Conservation (phyloP, 2,329 filamentous ascomycete genomes). For the Colletotrichum paranaense region DNA sequence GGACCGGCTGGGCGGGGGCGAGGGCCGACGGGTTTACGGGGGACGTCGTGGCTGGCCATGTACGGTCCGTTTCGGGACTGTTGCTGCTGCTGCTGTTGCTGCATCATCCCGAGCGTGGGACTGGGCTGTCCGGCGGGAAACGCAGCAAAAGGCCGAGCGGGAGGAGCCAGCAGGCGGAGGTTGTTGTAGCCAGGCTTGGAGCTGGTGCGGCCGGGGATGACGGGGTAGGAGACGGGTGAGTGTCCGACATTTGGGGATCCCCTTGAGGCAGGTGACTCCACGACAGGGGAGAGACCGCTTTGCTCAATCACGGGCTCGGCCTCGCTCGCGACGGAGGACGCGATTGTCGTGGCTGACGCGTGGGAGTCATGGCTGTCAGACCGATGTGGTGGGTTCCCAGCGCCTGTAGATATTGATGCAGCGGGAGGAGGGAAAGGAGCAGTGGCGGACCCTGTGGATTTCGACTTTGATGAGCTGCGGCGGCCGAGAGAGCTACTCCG, state of each 20-base stretch:
- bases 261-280: conserved; percentile 55
- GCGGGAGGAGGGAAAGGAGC: background rate
- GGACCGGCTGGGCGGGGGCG: conserved; percentile 8
- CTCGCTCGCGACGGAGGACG: conserved; percentile 37
- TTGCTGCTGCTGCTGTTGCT: conserved; percentile 35
- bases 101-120: conserved; percentile 52
- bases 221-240: conserved; percentile 47
- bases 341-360: conserved; percentile 52
- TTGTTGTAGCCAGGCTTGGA: conserved; percentile 38
- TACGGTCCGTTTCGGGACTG: conserved; percentile 24
- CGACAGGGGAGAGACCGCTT: conserved; percentile 59
- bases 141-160: conserved; percentile 45
- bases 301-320: conserved; percentile 40
- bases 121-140: conserved; percentile 54
- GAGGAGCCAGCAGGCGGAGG: conserved; percentile 46
- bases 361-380: conserved; percentile 35
- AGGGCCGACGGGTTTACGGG: conserved; percentile 23
- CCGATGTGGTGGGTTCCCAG: conserved; percentile 21
- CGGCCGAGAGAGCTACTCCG: conserved; percentile 33
- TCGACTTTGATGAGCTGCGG: conserved; percentile 21
- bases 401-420: background rate
- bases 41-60: conserved; percentile 35
- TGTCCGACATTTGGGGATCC: conserved; percentile 38
- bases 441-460: conserved; percentile 24
- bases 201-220: conserved; percentile 40